These are phyloP conservation scores for Annulohypoxylon moriforme DNA, from an alignment of 495 filamentous ascomycete species.

Conservation along the genomic window DNA sequence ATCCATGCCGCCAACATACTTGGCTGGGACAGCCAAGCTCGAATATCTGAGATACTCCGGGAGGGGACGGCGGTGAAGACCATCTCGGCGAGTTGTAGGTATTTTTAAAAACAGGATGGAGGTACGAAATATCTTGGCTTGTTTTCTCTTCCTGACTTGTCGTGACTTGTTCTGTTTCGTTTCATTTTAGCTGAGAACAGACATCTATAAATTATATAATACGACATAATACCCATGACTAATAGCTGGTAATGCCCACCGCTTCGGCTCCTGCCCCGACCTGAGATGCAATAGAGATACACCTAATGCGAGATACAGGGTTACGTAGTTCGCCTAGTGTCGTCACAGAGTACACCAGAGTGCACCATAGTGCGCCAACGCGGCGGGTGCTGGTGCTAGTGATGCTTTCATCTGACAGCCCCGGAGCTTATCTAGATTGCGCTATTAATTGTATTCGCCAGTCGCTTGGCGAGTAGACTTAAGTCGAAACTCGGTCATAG, in stretches of 20 bases:
- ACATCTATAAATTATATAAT: slow-evolving; percentile 13
- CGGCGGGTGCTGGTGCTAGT: slow-evolving; percentile 33
- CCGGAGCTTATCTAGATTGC: slow-evolving; percentile 43
- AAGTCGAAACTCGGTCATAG: slow-evolving; percentile 26
- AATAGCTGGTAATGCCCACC: slow-evolving; percentile 25
- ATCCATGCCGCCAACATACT: slow-evolving; percentile 14
- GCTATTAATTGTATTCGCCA: slow-evolving; percentile 46
- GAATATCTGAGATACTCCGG: slow-evolving; percentile 34
- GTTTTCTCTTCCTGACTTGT: slow-evolving; percentile 10
- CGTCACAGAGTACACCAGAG: slow-evolving; percentile 31
- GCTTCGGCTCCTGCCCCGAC: slow-evolving; percentile 25
- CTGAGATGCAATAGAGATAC: slow-evolving; percentile 30
- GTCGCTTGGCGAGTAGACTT: slow-evolving; percentile 40
- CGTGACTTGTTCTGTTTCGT: slow-evolving; percentile 13
- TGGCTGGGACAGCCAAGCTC: slow-evolving; percentile 29
- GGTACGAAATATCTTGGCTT: slow-evolving; percentile 27
- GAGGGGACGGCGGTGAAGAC: slow-evolving; percentile 29
- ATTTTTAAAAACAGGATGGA: slow-evolving; percentile 16
- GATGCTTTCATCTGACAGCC: slow-evolving; percentile 36
- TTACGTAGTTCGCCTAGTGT: slow-evolving; percentile 23
- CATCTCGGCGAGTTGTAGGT: background rate
- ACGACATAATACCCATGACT: slow-evolving; percentile 25
- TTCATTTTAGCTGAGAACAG: slow-evolving; percentile 10
- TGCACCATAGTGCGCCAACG: slow-evolving; percentile 38
- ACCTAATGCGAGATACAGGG: slow-evolving; percentile 33